A percentile compares a stretch with the other conserved stretches of the same genome.
Evolutionary conservation across 169 alveolate species (phyloP).

Genomic region (Eimeria maxima): DNA sequence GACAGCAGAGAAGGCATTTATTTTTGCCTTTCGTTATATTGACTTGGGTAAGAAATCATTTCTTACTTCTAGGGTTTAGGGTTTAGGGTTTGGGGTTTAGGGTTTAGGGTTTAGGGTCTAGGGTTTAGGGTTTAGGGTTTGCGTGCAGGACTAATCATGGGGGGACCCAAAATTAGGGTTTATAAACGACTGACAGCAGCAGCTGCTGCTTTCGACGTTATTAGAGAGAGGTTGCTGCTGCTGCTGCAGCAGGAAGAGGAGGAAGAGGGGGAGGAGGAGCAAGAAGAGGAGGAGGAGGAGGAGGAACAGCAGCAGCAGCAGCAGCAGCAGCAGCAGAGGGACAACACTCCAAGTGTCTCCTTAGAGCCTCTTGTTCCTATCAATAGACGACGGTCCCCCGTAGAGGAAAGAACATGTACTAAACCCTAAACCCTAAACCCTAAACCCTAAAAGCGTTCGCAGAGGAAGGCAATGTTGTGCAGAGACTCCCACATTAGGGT

Average conservation of each 20-base stretch:
- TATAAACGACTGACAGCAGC: slow-evolving; percentile 14
- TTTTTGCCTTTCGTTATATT: slow-evolving; percentile 28
- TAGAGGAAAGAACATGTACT: slow-evolving; percentile 15
- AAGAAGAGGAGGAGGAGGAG: slow-evolving; percentile 9
- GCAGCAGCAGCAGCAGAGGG: too few relatives aligned
- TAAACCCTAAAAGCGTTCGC: background rate
- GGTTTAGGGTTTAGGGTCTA: background rate
- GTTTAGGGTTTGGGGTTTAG: slow-evolving; percentile 16
- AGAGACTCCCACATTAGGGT: background rate
- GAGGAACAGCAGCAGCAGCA: background rate
- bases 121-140: background rate
- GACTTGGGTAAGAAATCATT: slow-evolving; percentile 40
- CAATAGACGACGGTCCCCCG: background rate
- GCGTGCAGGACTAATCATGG: slow-evolving; percentile 52
- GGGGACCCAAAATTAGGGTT: slow-evolving; percentile 56
- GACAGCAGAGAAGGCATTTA: background rate
- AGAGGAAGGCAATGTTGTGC: too few relatives aligned
- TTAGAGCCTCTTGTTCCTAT: slow-evolving; percentile 1
- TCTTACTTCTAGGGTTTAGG: background rate
- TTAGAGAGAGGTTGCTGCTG: background rate
- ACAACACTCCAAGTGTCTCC: background rate
- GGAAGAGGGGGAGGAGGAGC: background rate
- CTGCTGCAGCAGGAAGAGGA: slow-evolving; percentile 43
- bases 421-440: background rate
- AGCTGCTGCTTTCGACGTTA: background rate